Percentiles rank a stretch among this genome's conserved stretches.
Conservation (phyloP, 176 grass and related monocot species). For the Alloteropsis semialata region DNA sequence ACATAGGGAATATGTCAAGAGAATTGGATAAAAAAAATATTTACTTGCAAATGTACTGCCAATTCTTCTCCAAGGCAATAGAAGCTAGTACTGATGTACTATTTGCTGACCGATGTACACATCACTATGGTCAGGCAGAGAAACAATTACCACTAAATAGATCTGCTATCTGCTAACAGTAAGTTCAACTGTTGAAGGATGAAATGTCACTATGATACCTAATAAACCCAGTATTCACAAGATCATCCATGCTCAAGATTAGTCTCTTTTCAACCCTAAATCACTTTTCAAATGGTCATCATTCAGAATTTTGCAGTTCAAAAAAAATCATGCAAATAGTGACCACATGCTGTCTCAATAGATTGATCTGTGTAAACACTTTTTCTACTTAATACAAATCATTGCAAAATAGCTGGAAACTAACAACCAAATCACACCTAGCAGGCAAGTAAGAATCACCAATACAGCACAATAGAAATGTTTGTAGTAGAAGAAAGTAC, state of each 20-base stretch:
- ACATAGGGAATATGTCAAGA: not conserved
- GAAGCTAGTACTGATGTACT: not conserved
- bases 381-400: not conserved
- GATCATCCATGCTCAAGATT: not conserved
- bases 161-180: not conserved
- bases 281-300: not conserved
- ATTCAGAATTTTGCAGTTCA: not conserved
- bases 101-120: not conserved
- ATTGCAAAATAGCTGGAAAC: not conserved
- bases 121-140: not conserved
- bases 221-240: not conserved
- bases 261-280: not conserved
- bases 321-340: not conserved
- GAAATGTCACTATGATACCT: constrained; percentile 1
- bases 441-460: not conserved
- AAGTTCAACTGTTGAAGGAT: not conserved
- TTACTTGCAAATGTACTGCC: not conserved
- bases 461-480: constrained; percentile 17
- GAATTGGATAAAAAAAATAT: not conserved
- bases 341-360: not conserved
- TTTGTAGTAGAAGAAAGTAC: not conserved
- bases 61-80: not conserved
- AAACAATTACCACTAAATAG: not conserved
- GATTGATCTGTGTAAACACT: not conserved
- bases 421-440: not conserved